phyloP scores from a whole-genome alignment of 1,284 basidiomycete genomes.

The Cryptococcus sp. region DNA sequence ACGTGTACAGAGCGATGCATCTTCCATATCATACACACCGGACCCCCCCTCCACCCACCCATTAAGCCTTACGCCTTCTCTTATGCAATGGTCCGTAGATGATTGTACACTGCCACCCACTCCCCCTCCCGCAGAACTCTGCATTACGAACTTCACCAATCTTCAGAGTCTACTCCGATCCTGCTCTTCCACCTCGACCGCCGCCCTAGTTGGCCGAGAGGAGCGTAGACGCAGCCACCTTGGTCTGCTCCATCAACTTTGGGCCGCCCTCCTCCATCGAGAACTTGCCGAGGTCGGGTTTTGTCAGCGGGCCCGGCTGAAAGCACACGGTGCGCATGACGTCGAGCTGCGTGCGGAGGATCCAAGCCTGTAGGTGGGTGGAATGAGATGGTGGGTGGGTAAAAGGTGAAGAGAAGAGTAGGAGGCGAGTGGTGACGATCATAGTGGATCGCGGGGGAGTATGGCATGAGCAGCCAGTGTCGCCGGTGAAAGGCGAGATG shows the following conservation, averaged over 20 bases:
- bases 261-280: slow-evolving; percentile 16
- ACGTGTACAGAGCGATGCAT: too few relatives aligned
- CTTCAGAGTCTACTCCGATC: too few relatives aligned
- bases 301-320: slow-evolving; percentile 37
- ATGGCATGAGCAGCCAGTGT: background rate
- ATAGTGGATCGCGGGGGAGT: background rate
- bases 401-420: background rate
- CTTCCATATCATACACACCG: too few relatives aligned
- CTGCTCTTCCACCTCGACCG: background rate
- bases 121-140: too few relatives aligned
- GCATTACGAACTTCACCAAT: too few relatives aligned
- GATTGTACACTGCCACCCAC: too few relatives aligned
- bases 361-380: slow-evolving; percentile 25
- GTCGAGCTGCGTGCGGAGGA: slow-evolving; percentile 42
- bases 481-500: background rate
- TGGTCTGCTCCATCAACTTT: background rate
- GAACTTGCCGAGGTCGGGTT: slow-evolving; percentile 37
- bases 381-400: background rate
- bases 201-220: background rate
- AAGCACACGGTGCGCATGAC: slow-evolving; percentile 42
- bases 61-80: too few relatives aligned
- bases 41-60: too few relatives aligned
- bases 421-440: background rate
- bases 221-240: too few relatives aligned
- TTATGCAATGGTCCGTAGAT: too few relatives aligned